These are phyloP conservation scores for Polytrichum formosum DNA, from an alignment of 225 moss, liverwort and hornwort species.

Conservation along the genomic window DNA sequence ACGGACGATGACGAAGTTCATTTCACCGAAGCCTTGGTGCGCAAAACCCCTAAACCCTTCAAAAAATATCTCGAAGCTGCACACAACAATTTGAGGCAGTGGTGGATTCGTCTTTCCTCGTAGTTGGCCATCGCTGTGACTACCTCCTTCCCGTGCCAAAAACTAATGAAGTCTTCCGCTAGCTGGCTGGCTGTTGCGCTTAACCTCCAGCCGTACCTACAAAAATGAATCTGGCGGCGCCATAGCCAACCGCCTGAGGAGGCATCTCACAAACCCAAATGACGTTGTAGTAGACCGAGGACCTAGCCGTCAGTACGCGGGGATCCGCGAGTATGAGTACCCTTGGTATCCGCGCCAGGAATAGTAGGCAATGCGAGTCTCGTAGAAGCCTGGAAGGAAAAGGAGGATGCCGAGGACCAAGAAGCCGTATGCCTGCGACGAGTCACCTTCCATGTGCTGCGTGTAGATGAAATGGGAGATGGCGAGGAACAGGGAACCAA, in stretches of 20 bases:
- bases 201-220: background rate
- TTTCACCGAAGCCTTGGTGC: no score
- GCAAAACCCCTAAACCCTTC: no score
- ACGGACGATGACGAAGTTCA: no score
- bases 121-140: no score
- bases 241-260: background rate
- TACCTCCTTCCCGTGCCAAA: no score
- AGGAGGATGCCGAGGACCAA: conserved; percentile 73
- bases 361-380: conserved; percentile 87
- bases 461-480: conserved; percentile 79
- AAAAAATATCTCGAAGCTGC: no score
- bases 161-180: background rate
- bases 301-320: conserved; percentile 37
- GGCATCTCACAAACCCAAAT: background rate
- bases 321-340: conserved; percentile 69
- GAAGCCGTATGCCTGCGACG: conserved; percentile 78
- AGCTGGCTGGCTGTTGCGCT: background rate
- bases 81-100: no score
- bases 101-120: no score
- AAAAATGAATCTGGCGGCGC: background rate
- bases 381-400: conserved; percentile 90
- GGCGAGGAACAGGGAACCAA: conserved; percentile 69
- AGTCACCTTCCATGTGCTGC: conserved; percentile 86
- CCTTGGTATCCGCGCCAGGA: conserved; percentile 77
- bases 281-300: background rate